Evolutionary conservation across 2,329 filamentous ascomycete genomes (phyloP).

Genomic region (Trichoderma koningii): DNA sequence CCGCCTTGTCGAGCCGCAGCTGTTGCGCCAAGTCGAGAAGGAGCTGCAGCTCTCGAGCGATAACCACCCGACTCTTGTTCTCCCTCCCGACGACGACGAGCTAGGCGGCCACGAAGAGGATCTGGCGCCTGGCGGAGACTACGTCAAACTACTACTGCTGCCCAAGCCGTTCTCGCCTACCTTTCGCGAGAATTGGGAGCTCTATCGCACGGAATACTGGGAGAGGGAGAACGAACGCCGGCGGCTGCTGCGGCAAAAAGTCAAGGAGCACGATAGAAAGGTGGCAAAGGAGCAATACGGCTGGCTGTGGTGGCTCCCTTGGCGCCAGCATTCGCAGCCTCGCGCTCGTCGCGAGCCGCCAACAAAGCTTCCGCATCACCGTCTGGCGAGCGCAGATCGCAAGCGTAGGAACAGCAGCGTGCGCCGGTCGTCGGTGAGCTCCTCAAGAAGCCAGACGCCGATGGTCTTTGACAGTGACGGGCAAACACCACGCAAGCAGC

Average conservation of each 20-base stretch:
- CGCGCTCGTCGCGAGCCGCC: conserved; percentile 41
- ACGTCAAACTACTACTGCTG: conserved; percentile 84
- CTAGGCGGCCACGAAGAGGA: conserved; percentile 80
- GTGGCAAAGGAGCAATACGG: conserved; percentile 68
- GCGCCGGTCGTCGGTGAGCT: conserved; percentile 55
- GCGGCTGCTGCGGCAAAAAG: conserved; percentile 67
- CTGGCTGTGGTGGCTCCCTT: conserved; percentile 86
- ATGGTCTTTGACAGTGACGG: conserved; percentile 50
- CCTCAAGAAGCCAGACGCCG: conserved; percentile 54
- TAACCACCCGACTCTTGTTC: conserved; percentile 46
- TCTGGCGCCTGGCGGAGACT: conserved; percentile 83
- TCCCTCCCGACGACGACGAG: conserved; percentile 59
- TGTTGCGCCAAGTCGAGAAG: conserved; percentile 62
- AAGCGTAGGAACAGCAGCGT: conserved; percentile 55
- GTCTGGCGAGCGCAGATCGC: conserved; percentile 49
- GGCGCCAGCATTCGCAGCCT: conserved; percentile 49
- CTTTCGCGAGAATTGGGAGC: conserved; percentile 96
- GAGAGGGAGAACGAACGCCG: conserved; percentile 92
- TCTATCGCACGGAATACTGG: conserved; percentile 94
- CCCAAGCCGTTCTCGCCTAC: conserved; percentile 94
- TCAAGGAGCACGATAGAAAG: conserved; percentile 68
- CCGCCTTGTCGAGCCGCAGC: conserved; percentile 70
- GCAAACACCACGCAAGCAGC: conserved; percentile 46
- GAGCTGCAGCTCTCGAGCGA: conserved; percentile 53
- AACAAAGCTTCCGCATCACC: conserved; percentile 45